A percentile compares a stretch with the other conserved stretches of the same genome.
phyloP scores from a whole-genome alignment of 345 rosid genomes.

The Lumnitzera littorea region DNA sequence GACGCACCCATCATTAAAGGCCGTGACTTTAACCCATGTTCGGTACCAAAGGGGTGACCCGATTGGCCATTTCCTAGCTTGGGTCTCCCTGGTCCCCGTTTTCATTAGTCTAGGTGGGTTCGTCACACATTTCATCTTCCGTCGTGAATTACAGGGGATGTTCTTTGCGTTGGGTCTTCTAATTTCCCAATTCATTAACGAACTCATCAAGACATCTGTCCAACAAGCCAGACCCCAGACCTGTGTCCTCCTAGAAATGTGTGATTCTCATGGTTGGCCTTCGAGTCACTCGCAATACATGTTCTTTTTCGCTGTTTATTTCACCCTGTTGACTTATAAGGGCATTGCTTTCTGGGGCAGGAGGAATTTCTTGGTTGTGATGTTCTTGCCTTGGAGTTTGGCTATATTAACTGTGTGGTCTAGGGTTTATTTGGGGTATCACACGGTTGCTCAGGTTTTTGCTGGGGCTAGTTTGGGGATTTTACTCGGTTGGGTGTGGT shows the following conservation, averaged over 20 bases:
- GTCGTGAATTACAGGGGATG: conserved; percentile 82
- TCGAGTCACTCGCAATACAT: conserved; percentile 89
- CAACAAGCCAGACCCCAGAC: conserved; percentile 90
- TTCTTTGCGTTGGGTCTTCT: conserved; percentile 84
- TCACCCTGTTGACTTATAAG: conserved; percentile 41
- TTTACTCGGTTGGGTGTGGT: conserved; percentile 66
- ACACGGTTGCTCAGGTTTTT: conserved; percentile 75
- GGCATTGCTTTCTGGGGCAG: conserved; percentile 57
- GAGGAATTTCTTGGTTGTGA: conserved; percentile 35
- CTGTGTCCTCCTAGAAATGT: conserved; percentile 73
- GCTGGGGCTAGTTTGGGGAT: conserved; percentile 69
- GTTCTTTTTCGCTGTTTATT: conserved; percentile 79
- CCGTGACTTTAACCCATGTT: conserved; percentile 84
- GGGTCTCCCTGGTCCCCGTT: conserved; percentile 85
- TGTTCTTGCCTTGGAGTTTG: conserved; percentile 48
- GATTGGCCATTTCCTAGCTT: conserved; percentile 79
- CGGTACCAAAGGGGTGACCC: conserved; percentile 71
- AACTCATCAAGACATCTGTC: conserved; percentile 52
- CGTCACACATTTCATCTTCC: conserved; percentile 81
- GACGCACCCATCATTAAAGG: conserved; percentile 32
- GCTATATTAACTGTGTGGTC: conserved; percentile 80
- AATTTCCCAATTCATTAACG: conserved; percentile 76
- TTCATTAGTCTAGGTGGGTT: conserved; percentile 91
- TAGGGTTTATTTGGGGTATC: conserved; percentile 92
- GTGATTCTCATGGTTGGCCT: conserved; percentile 99